phyloP scores from a whole-genome alignment of 2,329 filamentous ascomycete genomes.

The Fusarium siculi region DNA sequence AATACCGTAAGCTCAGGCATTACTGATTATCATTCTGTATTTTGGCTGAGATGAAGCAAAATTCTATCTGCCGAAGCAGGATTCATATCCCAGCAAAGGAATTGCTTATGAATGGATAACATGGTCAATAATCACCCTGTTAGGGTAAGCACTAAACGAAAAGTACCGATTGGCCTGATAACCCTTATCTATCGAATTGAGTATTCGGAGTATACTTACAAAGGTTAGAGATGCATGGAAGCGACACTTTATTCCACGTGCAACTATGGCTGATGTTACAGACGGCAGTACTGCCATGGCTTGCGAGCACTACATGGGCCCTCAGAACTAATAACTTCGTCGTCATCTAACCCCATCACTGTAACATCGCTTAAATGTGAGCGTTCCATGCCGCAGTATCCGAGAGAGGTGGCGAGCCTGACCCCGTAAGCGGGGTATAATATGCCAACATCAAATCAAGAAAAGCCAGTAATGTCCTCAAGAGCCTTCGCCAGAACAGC shows the following conservation, averaged over 20 bases:
- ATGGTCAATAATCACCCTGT: neutral
- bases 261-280: neutral
- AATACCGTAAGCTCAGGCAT: neutral
- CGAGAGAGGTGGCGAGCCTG: neutral
- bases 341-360: no score
- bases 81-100: neutral
- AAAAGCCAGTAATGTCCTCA: neutral
- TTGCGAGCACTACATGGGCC: no score
- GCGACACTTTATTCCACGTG: neutral
- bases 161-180: neutral
- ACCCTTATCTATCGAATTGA: neutral
- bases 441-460: no score
- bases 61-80: neutral
- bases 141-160: neutral
- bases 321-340: accelerated
- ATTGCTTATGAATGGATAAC: neutral
- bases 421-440: neutral
- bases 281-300: neutral
- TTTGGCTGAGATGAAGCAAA: neutral
- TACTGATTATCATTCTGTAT: neutral
- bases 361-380: neutral
- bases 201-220: accelerated
- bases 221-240: neutral
- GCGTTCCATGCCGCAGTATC: neutral
- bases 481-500: no score